Percentiles rank a stretch among this genome's conserved stretches.
These are phyloP conservation scores for Galerina marginata DNA, from an alignment of 768 basidiomycete species.

Conservation along the genomic window DNA sequence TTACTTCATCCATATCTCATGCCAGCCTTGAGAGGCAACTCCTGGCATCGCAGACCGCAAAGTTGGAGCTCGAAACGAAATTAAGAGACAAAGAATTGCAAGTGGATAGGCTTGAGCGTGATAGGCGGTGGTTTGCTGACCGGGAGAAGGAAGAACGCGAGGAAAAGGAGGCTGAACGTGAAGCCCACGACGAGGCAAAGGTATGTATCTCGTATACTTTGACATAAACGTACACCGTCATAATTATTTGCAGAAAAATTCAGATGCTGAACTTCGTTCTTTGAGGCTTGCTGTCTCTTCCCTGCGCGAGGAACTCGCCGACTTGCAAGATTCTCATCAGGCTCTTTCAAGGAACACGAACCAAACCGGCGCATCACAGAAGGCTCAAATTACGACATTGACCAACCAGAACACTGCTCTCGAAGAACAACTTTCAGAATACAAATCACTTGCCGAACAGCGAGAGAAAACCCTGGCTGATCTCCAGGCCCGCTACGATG, in stretches of 20 bases:
- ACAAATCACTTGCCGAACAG: conserved; percentile 45
- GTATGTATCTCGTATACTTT: conserved; percentile 39
- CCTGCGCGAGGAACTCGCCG: conserved; percentile 63
- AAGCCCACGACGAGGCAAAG: conserved; percentile 60
- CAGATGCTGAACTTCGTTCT: conserved; percentile 55
- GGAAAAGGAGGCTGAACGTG: conserved; percentile 65
- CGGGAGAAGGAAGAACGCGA: conserved; percentile 71
- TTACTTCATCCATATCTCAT: conserved; percentile 65
- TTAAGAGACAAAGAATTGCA: conserved; percentile 66
- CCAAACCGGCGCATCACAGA: conserved; percentile 56
- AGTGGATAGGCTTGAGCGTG: conserved; percentile 72
- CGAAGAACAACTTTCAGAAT: conserved; percentile 51
- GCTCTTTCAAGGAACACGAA: conserved; percentile 51
- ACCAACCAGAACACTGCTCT: conserved; percentile 51
- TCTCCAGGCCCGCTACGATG: conserved; percentile 56
- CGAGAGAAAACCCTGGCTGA: conserved; percentile 44
- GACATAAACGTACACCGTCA: not conserved
- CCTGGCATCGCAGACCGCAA: conserved; percentile 61
- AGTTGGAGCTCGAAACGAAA: conserved; percentile 69
- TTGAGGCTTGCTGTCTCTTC: conserved; percentile 54
- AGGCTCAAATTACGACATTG: conserved; percentile 55
- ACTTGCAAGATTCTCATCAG: conserved; percentile 63
- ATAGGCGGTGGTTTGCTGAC: conserved; percentile 72
- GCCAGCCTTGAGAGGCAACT: conserved; percentile 74
- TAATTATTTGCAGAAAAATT: conserved; percentile 40